phyloP scores from a whole-genome alignment of 768 basidiomycete genomes.

The Mycena filopes region DNA sequence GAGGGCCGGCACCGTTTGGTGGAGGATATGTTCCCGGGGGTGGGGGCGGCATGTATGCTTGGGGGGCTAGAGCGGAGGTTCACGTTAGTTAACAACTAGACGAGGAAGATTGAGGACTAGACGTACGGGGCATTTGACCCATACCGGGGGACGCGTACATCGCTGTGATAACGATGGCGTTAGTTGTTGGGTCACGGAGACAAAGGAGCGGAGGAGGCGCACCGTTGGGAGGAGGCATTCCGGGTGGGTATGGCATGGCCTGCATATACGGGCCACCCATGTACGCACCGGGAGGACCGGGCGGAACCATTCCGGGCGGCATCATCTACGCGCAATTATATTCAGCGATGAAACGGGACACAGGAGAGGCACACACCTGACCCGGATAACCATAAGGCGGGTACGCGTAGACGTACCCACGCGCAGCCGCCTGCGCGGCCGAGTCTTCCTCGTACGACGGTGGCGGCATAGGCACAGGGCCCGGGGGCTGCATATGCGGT shows the following conservation, averaged over 20 bases:
- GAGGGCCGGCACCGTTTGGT: conserved; percentile 80
- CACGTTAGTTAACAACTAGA: conserved; percentile 9
- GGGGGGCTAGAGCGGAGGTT: conserved; percentile 57
- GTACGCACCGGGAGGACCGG: conserved; percentile 80
- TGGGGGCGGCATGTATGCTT: conserved; percentile 82
- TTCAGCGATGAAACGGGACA: conserved; percentile 4
- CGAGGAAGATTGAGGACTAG: neutral
- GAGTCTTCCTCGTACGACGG: conserved; percentile 85
- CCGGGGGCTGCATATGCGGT: conserved; percentile 73
- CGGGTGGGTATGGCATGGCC: conserved; percentile 84
- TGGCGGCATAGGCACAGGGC: conserved; percentile 75
- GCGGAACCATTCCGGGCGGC: conserved; percentile 88
- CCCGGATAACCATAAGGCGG: conserved; percentile 82
- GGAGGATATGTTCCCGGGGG: conserved; percentile 83
- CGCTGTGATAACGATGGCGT: conserved; percentile 49
- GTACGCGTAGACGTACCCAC: conserved; percentile 78
- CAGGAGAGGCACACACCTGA: conserved; percentile 60
- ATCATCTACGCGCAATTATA: conserved; percentile 62
- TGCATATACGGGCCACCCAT: conserved; percentile 87
- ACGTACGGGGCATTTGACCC: conserved; percentile 90
- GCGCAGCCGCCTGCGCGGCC: conserved; percentile 65
- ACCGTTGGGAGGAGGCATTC: conserved; percentile 85
- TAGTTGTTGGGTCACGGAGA: conserved; percentile 5
- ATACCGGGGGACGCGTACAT: conserved; percentile 87
- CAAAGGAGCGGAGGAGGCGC: conserved; percentile 41